phyloP scores from a whole-genome alignment of 2,329 filamentous ascomycete genomes.

The Epichloe brachyelytri region DNA sequence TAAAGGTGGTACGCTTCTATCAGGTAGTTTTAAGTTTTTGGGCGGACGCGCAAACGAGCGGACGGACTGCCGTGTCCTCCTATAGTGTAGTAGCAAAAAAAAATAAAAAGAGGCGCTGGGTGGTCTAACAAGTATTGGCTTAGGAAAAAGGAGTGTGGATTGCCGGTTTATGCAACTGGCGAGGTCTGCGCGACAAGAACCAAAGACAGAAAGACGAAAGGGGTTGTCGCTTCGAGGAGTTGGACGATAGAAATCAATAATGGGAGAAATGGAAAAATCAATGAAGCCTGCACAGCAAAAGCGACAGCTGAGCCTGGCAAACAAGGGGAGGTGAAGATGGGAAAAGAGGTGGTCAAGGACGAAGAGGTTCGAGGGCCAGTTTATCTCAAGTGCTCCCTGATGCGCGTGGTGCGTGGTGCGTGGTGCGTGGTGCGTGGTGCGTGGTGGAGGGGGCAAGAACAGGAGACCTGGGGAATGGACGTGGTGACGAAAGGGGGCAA shows the following conservation, averaged over 20 bases:
- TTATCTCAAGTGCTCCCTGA: not conserved
- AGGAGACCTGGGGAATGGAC: not conserved
- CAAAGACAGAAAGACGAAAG: not conserved
- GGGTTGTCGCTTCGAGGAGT: not conserved
- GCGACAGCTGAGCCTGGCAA: not conserved
- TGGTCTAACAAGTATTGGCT: conserved; percentile 3
- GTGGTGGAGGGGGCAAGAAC: not conserved
- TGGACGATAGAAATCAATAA: not conserved
- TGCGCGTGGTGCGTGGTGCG: not conserved
- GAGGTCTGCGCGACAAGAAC: not conserved
- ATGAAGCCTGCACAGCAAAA: not conserved
- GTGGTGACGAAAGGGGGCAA: not conserved
- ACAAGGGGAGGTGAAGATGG: not conserved
- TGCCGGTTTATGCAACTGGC: conserved; percentile 20
- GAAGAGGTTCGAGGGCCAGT: too few species aligned
- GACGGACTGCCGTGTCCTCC: conserved; percentile 24
- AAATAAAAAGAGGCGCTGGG: conserved; percentile 2
- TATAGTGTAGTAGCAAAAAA: conserved; percentile 6
- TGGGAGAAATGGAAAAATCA: not conserved
- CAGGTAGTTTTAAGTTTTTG: conserved; percentile 1
- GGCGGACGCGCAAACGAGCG: conserved; percentile 24
- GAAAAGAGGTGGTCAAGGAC: not conserved
- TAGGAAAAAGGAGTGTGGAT: conserved; percentile 5
- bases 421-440: too few species aligned
- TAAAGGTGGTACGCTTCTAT: conserved; percentile 5